A percentile compares a stretch with the other conserved stretches of the same genome.
phyloP scores from a whole-genome alignment of 345 rosid species.

The Aquilaria yunnanensis region DNA sequence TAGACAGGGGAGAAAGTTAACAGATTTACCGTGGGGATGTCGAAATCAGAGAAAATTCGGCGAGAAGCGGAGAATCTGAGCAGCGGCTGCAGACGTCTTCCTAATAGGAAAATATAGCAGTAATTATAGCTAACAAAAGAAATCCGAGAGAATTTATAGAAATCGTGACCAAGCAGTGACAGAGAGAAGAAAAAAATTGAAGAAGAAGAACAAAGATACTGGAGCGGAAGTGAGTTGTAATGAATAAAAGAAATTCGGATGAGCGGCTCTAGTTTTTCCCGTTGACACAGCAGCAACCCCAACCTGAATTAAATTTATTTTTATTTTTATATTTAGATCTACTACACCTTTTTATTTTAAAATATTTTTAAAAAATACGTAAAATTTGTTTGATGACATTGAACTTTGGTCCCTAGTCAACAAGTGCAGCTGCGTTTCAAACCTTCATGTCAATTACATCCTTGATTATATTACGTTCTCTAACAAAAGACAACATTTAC shows the following conservation, averaged over 20 bases:
- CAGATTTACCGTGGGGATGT: constrained; percentile 14
- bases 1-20: background rate
- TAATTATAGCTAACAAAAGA: background rate
- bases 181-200: background rate
- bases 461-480: too few species aligned
- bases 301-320: background rate
- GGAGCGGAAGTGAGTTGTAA: background rate
- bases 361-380: background rate
- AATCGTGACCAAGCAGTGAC: background rate
- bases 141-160: background rate
- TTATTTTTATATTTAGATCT: background rate
- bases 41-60: constrained; percentile 11
- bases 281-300: background rate
- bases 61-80: constrained; percentile 25
- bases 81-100: constrained; percentile 22
- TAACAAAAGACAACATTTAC: too few species aligned
- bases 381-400: background rate
- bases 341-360: background rate
- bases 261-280: constrained; percentile 16
- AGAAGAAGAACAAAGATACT: constrained; percentile 1
- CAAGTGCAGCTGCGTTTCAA: background rate
- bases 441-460: too few species aligned
- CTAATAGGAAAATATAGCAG: background rate
- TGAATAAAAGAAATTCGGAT: background rate
- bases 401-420: background rate